Base-by-base conservation (phyloP, 352 stramenopile genomes). In the Globisporangium okanoganense region DNA sequence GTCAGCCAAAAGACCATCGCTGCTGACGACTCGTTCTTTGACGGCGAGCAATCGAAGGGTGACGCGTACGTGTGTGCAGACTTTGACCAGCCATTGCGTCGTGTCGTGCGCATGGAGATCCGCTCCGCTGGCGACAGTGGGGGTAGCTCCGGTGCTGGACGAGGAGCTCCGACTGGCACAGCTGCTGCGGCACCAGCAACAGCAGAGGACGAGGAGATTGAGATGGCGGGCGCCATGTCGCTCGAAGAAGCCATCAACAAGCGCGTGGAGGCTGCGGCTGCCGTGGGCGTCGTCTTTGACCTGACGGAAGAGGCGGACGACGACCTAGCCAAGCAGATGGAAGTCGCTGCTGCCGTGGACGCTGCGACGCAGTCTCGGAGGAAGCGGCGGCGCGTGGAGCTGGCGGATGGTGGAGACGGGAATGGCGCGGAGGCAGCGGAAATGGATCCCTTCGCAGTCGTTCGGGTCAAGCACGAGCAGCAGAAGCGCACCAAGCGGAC, bases 241-340 rank as follows among this genome's bases (percentile, higher is more conserved):
- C 72, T 92, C 7, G 82, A 92, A 38, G 76, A 92, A 57, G 71
- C 78, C 27, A 90, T 90, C 67, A 86, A 78, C 44, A 68, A 70
- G 55, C 78, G 79, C 25, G 68, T 89, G 13, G 62, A 84, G 57
- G 70, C 66, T 24, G 82, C 82, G 3, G 66, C 65, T 9, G 79
- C 76, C 27, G 69, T 76, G 49, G 82, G 82, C 13, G 68, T 83
- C 43, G 72, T 90, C 8, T 82, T 92, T 48, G 80, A 92, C 58
- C 69, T 92, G 22, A 90, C 80, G 8, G 76, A 86, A 48, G 79
- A 89, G 31, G 75, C 67, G 1, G 65, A 77, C 2, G 66, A 81
- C 14, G 61, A 75, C 35, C 43, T 82, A 22, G 56, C 60, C 29
- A 56, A 70, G 20, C 76, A 85, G 22, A 41, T 82, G 16, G 58